A percentile compares a stretch with the other conserved stretches of the same genome.
phyloP scores from a whole-genome alignment of 805 yeast genomes.

The Torulaspora maleeae region DNA sequence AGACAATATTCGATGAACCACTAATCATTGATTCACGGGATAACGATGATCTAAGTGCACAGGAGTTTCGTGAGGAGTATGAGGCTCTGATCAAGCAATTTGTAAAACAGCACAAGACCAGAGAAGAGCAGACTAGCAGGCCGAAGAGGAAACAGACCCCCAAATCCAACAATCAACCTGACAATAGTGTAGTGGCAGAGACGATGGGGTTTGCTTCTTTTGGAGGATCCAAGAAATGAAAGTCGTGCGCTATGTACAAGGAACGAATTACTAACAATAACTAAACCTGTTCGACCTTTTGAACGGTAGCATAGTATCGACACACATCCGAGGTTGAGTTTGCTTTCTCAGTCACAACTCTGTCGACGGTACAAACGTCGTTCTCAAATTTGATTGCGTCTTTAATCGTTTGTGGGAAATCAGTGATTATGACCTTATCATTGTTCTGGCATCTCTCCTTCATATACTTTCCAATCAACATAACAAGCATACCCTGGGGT shows the following conservation, averaged over 20 bases:
- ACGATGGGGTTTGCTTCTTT: slow-evolving; percentile 62
- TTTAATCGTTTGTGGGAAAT: slow-evolving; percentile 57
- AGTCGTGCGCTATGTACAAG: slow-evolving; percentile 6
- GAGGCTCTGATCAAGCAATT: slow-evolving; percentile 35
- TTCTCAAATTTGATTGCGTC: slow-evolving; percentile 73
- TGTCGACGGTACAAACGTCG: slow-evolving; percentile 50
- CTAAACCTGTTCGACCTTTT: slow-evolving; percentile 39
- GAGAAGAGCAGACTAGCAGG: slow-evolving; percentile 27
- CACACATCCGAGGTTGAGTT: slow-evolving; percentile 43
- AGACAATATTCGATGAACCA: slow-evolving; percentile 32
- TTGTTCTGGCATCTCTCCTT: slow-evolving; percentile 29
- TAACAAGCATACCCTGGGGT: slow-evolving; percentile 37
- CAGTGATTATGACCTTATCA: slow-evolving; percentile 47
- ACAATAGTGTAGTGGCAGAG: slow-evolving; percentile 28
- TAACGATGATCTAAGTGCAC: slow-evolving; percentile 42
- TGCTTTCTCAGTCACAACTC: slow-evolving; percentile 31
- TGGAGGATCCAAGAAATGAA: slow-evolving; percentile 43
- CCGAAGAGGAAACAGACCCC: slow-evolving; percentile 10
- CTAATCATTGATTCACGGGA: slow-evolving; percentile 31
- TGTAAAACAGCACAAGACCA: slow-evolving; percentile 34
- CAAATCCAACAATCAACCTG: slow-evolving; percentile 11
- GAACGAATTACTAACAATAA: neutral
- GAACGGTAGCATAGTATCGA: slow-evolving; percentile 64
- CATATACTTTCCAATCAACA: slow-evolving; percentile 33
- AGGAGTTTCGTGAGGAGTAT: slow-evolving; percentile 44